A percentile compares a stretch with the other conserved stretches of the same genome.
Conservation (phyloP, 2,329 filamentous ascomycete genomes). For the Stagonosporopsis chrysanthemi region DNA sequence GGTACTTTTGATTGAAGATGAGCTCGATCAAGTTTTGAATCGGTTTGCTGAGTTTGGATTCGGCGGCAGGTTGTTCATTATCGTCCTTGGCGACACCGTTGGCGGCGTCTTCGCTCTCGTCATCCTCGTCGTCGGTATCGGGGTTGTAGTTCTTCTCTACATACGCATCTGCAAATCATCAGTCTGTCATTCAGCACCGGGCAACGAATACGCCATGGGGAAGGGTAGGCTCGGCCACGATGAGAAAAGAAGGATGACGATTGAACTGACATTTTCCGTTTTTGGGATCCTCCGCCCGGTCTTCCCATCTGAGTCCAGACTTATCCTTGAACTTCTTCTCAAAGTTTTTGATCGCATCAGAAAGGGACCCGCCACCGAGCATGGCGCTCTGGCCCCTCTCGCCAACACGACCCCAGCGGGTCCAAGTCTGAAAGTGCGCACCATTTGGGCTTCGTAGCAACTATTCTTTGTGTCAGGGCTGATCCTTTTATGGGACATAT, state of each 20-base stretch:
- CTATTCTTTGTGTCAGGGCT: conserved; percentile 24
- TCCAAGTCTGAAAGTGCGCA: conserved; percentile 68
- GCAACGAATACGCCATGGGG: no score
- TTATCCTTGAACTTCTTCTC: conserved; percentile 66
- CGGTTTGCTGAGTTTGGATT: conserved; percentile 64
- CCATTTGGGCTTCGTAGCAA: conserved; percentile 40
- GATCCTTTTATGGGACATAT: not conserved
- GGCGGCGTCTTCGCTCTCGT: conserved; percentile 47
- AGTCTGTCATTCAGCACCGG: not conserved
- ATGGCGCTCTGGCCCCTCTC: conserved; percentile 57
- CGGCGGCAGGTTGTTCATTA: conserved; percentile 31
- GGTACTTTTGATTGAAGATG: conserved; percentile 82
- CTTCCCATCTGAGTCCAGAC: conserved; percentile 59
- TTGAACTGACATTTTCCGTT: conserved; percentile 60
- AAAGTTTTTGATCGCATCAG: conserved; percentile 55
- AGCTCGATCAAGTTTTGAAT: conserved; percentile 76
- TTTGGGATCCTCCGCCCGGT: conserved; percentile 64
- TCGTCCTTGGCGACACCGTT: conserved; percentile 48
- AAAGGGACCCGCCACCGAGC: conserved; percentile 50
- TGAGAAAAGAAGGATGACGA: not conserved
- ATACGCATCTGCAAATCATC: conserved; percentile 66
- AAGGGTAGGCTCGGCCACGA: not conserved
- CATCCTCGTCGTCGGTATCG: conserved; percentile 62
- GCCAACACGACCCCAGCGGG: conserved; percentile 80
- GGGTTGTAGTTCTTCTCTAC: conserved; percentile 79